Conservation (phyloP, 345 rosid genomes). For the Laguncularia racemosa region DNA sequence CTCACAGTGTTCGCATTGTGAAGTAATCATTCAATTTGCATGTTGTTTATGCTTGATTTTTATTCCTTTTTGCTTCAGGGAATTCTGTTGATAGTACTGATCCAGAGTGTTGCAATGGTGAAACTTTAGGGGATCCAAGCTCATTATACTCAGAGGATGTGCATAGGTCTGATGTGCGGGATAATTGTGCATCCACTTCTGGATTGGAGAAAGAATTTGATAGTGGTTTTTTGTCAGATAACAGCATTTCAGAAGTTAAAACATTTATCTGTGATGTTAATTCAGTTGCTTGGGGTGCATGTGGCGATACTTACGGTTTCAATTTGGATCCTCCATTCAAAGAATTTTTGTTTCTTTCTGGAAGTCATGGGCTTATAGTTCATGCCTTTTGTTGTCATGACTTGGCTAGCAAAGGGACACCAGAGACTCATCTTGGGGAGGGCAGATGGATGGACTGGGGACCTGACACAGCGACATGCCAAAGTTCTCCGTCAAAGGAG, state of each 20-base stretch:
- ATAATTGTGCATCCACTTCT: constrained; percentile 36
- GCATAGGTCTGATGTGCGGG: constrained; percentile 40
- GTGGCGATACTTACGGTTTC: constrained; percentile 64
- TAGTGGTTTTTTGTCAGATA: constrained; percentile 28
- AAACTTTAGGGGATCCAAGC: constrained; percentile 31
- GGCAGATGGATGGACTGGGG: constrained; percentile 98
- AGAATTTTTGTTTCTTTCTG: constrained; percentile 76
- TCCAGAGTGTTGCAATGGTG: constrained; percentile 20
- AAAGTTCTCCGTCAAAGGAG: constrained; percentile 12
- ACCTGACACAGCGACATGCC: constrained; percentile 31
- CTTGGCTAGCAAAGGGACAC: constrained; percentile 17
- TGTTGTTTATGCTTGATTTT: too few species aligned
- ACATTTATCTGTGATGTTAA: constrained; percentile 61
- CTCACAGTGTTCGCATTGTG: too few species aligned
- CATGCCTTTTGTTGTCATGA: constrained; percentile 66
- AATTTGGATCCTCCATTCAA: constrained; percentile 54
- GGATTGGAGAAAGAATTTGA: constrained; percentile 41
- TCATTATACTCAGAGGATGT: constrained; percentile 15
- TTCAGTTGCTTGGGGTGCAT: constrained; percentile 87
- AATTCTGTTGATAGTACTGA: constrained; percentile 18
- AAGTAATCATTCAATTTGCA: too few species aligned
- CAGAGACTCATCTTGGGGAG: constrained; percentile 36
- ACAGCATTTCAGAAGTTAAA: constrained; percentile 24
- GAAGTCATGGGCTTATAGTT: constrained; percentile 57
- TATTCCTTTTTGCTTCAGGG: constrained; percentile 3